Evolutionary conservation across 129 eudicot genomes (phyloP), one percentile per base, ranked within the genome.

Genomic region (Artemisia annua): DNA sequence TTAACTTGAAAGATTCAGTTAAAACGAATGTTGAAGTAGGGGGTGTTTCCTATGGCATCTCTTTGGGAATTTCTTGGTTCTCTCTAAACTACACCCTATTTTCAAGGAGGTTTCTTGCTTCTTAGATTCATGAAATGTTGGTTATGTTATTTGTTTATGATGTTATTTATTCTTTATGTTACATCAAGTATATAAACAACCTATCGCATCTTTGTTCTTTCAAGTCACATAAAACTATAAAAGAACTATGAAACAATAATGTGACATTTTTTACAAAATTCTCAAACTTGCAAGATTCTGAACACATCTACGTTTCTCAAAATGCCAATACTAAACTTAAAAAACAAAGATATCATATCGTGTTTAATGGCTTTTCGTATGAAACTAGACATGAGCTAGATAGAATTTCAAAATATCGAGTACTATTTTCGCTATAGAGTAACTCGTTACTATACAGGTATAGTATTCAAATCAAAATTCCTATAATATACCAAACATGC

Each of bases 11-110:
- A 15, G 15, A 14, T 62, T 62, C 32, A 14, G 26, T 30, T 62
- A 3, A 26, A 28, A 26, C 3, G 12, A 61, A 56, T n/a, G 1
- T 17, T 56, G 19, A 16, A 56, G 35, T 24, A 3, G 26, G 35
- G 15, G 35, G 15, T 12, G 10, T 35, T 35, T 35, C 43, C 43
- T 35, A 35, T 35, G 1, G 43, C 19, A 32, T 32, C 14, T 64
- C 13, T 64, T 28, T 39, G 50, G 52, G n/a, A 64, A 39, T 64
- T 64, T 63, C 52, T 64, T 64, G 69, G 52, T 64, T 64, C 52
- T 7, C 26, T 64, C 70, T 9, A 15, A 49, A 51, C 17, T 4
- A 51, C 52, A 65, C 26, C 53, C 70, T 17, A 5, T 9, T 56
- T 16, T 65, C 26, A 65, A 44, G 59, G 57, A 48, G 39, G 46